Evolutionary conservation across 257 asterid species (phyloP).

Genomic region (Plantago major): DNA sequence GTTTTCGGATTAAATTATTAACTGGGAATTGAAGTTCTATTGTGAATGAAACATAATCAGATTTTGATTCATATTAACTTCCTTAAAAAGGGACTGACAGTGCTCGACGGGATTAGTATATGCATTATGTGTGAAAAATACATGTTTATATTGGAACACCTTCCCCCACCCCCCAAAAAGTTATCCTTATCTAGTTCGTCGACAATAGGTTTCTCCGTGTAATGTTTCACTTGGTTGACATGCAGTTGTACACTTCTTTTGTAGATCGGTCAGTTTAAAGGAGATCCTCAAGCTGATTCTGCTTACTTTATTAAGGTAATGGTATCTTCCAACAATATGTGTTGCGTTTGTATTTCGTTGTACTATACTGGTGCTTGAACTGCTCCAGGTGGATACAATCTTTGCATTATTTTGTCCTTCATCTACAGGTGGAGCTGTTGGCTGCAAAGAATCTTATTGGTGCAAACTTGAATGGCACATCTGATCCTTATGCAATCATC

Average conservation of each 20-base stretch:
- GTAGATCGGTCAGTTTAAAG: slow-evolving; percentile 70
- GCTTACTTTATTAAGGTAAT: slow-evolving; percentile 70
- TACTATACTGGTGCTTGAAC: slow-evolving; percentile 11
- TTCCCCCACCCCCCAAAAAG: neutral
- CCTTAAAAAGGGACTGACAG: no score
- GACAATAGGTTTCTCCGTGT: slow-evolving; percentile 34
- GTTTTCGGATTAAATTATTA: no score
- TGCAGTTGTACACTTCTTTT: slow-evolving; percentile 87
- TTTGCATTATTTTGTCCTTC: slow-evolving; percentile 12
- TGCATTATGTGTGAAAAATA: slow-evolving; percentile 9
- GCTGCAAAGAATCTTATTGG: slow-evolving; percentile 93
- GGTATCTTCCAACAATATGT: slow-evolving; percentile 1
- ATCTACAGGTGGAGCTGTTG: slow-evolving; percentile 70
- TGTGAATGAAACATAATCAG: no score
- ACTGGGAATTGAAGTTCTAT: no score
- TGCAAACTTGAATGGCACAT: slow-evolving; percentile 91
- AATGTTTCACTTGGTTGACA: slow-evolving; percentile 67
- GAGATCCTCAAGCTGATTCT: slow-evolving; percentile 58
- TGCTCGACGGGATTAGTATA: neutral
- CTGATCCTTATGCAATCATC: slow-evolving; percentile 92
- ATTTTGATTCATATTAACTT: no score
- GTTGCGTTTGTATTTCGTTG: slow-evolving; percentile 8
- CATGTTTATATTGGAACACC: slow-evolving; percentile 8
- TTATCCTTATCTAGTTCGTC: slow-evolving; percentile 15
- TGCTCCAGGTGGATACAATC: slow-evolving; percentile 9